Conservation (phyloP, 352 stramenopile genomes). For the Phytophthora tentaculata region DNA sequence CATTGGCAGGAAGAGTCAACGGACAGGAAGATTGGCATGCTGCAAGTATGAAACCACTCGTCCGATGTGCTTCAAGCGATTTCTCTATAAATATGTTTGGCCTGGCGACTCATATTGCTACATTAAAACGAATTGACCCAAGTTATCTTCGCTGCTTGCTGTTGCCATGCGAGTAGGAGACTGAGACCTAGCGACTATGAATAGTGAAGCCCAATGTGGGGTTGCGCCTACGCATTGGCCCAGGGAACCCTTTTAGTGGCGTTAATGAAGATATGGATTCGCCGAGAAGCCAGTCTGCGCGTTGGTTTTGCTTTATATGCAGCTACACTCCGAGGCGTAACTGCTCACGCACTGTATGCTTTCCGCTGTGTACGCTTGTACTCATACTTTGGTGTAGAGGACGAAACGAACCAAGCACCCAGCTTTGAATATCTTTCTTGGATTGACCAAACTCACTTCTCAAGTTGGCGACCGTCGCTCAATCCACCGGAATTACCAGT, state of each 20-base stretch:
- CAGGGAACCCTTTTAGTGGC: not conserved
- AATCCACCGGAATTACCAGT: constrained; percentile 5
- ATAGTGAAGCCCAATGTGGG: constrained; percentile 4
- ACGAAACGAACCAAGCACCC: constrained; percentile 35
- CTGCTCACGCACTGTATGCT: constrained; percentile 24
- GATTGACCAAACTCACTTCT: constrained; percentile 43
- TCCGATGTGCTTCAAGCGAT: constrained; percentile 7
- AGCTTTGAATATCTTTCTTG: constrained; percentile 47
- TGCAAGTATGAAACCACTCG: constrained; percentile 23
- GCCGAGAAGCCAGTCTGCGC: constrained; percentile 1
- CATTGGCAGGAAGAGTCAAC: not conserved
- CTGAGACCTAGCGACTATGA: constrained; percentile 16
- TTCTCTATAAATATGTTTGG: constrained; percentile 16
- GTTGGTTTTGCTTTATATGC: constrained; percentile 23
- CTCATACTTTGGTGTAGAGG: constrained; percentile 10
- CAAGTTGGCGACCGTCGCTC: constrained; percentile 34
- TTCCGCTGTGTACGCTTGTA: constrained; percentile 5
- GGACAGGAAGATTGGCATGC: constrained; percentile 3
- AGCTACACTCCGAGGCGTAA: constrained; percentile 28
- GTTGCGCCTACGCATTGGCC: not conserved
- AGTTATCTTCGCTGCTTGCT: not conserved
- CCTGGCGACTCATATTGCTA: not conserved
- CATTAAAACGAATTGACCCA: not conserved
- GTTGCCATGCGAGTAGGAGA: constrained; percentile 9
- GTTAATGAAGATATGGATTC: constrained; percentile 21